Base-by-base conservation (phyloP, 208 protist species). In the Leishmania braziliensis region DNA sequence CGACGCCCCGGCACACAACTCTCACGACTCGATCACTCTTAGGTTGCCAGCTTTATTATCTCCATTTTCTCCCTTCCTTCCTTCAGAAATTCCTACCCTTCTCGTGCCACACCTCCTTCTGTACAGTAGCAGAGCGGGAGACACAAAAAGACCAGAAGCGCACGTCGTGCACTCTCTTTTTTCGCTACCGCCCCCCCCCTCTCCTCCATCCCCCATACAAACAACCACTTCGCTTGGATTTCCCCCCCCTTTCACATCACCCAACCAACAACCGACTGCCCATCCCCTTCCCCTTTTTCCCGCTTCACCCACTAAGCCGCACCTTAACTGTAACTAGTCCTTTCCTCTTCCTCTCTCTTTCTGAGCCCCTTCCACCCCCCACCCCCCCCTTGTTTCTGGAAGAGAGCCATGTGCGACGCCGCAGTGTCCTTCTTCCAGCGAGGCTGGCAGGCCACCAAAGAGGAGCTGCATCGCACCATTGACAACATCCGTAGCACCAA, bases 401-500 rank as follows among this genome's bases (percentile, higher is more conserved):
- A 26, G 71, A 76, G 48, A 76, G 26, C 50, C 68, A 78, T 78
- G 75, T 14, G 12, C 54, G n/a, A 48, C 43, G 29, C 56, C 56
- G 78, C 85, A 33, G 3, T 12, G 36, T 77, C 70, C 50, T 81
- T 75, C 33, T 6, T 78, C 3, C 53, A 72, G 33, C 56, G 66
- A 62, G 48, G 78, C 26, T 78, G 75, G 69, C 8, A 80, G 51
- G 78, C 88, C 78, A 26, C 84, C 50, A 87, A 86, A 78, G 72
- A 81, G 53, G 84, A 90, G 73, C 29, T 86, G 56, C 50, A 60
- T 33, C 58, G 62, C 62, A 87, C 81, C 12, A 85, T 78, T 78
- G 66, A 93, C 39, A 84, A 77, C 50, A 77, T 97, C 54, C 86
- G 89, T 43, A 53, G 83, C 51, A 77, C 80, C 5, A 77, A 83